Evolutionary conservation across 2,329 filamentous ascomycete genomes (phyloP), one percentile per base, ranked within the genome.

Genomic region (Penicillium sp.): DNA sequence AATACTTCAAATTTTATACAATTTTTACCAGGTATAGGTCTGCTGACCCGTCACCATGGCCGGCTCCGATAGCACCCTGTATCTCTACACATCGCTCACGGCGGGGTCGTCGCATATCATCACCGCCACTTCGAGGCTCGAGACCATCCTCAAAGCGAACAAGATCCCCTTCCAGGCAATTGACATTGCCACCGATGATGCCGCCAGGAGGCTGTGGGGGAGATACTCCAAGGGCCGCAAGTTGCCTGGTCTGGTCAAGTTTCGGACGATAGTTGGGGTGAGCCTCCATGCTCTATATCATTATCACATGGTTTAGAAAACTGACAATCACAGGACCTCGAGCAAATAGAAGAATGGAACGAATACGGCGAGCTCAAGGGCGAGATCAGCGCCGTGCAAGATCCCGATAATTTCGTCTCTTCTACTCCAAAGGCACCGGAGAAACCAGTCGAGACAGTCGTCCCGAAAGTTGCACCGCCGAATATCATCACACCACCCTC

Each of bases 311-410:
- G 16, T 18, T 18, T 18, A 18, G n/a, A 42, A n/a, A 43, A 43
- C 40, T 43, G 18, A 43, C 40, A 43, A 21, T 12, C 20, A 2
- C 3, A 97, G 92, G 94, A 97, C 71, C 82, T 97, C 50, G 88
- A 93, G 62, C 88, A 97, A 74, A 85, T 97, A 61, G 94, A 99
- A 75, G 94, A 99, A 71, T 97, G 93, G 94, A 99, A 99, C 78
- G 94, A 99, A 73, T 97, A 95, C 74, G 91, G 91, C 74, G 93
- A 97, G 76, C 83, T 99, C 60, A 91, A 91, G 73, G 85, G 93
- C 74, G 88, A 93, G 66, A 85, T 97, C 65, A 80, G 79, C 45
- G 74, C 66, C 55, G 66, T 71, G 47, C 59, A 66, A 66, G 70
- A 72, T 54, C 60, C 72, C 26, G 65, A 69, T 48, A 64, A 65